Base-by-base conservation (phyloP, 768 basidiomycete genomes). In the Mycena chlorophos region DNA sequence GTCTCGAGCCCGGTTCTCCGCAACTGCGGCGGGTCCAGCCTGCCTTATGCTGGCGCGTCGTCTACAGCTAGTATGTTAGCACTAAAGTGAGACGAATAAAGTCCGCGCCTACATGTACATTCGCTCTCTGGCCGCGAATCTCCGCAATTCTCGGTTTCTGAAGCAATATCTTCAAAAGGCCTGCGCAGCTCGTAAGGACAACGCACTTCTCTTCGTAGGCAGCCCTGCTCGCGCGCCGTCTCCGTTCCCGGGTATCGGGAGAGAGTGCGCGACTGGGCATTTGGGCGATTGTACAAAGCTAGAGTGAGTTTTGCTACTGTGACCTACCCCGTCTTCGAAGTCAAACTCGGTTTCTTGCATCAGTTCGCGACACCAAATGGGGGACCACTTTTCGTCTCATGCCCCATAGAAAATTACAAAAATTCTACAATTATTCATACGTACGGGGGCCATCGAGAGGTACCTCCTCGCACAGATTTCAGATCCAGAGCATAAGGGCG, bases 301-400 rank as follows among this genome's bases (percentile, higher is more conserved):
- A 34, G 31, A 17, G 31, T 34, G 8, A 34, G 17, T 8, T n/a
- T 34, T 34, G 31, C 17, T 17, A 34, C 31, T 34, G 31, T 17
- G 31, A 34, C 31, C 17, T 8, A 8, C 8, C 17, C 31, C 17
- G 17, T 8, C 31, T 34, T 34, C 12, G 47, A 49, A 28, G 17
- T 29, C 29, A 29, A 49, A 49, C 22, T 23, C 19, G 27, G 47
- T 26, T 27, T 29, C 47, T 49, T 2, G 3, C 19, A 49, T 49
- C 47, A 49, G 47, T 49, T 49, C 47, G 25, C 47, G 47, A 49
- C 47, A 29, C 29, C 25, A 49, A 46, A 25, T 25, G 3, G 19
- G 29, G 30, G 25, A 49, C 47, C 19, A 49, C 28, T 27, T 30
- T 49, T 4, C 30, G 19, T 26, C 25, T 29, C 25, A 23, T 49